Conservation (phyloP, 805 yeast genomes). For the Saccharomycopsis babjevae region DNA sequence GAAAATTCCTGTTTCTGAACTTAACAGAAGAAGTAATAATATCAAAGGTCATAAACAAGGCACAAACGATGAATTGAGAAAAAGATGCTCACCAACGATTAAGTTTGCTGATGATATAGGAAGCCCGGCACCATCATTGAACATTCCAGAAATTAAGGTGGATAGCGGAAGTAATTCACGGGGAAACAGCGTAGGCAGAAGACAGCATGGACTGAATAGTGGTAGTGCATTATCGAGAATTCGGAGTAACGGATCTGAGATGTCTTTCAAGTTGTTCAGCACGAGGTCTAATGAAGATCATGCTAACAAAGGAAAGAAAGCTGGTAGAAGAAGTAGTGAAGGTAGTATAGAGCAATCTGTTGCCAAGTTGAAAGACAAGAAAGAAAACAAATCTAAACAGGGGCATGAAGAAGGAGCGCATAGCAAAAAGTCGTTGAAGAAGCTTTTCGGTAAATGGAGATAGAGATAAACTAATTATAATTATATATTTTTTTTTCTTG, state of each 20-base stretch:
- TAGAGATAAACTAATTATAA: not conserved
- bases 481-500: not conserved
- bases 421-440: not conserved
- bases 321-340: not conserved
- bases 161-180: not conserved
- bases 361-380: not conserved
- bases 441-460: not conserved
- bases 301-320: not conserved
- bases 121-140: not conserved
- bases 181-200: not conserved
- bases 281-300: not conserved
- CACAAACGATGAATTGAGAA: not conserved
- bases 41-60: not conserved
- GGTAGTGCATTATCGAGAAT: not conserved
- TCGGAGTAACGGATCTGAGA: not conserved
- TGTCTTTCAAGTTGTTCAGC: not conserved
- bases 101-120: slow-evolving; percentile 9
- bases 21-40: not conserved
- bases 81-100: not conserved
- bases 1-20: slow-evolving; percentile 12
- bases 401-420: not conserved
- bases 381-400: not conserved
- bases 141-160: not conserved
- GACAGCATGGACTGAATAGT: not conserved
- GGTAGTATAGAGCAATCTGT: not conserved